Percentiles rank a stretch among this genome's conserved stretches.
Conservation (phyloP, 2,329 filamentous ascomycete species). For the Botrytis aclada region DNA sequence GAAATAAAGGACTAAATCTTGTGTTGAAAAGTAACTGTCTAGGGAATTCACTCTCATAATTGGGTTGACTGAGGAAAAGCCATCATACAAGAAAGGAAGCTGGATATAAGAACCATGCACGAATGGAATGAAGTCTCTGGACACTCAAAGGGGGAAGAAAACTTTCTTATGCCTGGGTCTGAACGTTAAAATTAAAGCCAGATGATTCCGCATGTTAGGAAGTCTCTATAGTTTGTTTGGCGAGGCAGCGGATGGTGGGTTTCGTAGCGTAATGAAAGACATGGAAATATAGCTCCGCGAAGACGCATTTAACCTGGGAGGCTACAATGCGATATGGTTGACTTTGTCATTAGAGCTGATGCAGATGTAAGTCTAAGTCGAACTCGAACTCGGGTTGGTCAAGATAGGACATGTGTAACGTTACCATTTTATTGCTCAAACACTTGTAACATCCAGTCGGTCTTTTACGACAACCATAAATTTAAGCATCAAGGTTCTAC, state of each 20-base stretch:
- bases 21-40: background rate
- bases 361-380: background rate
- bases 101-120: too few species aligned
- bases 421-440: background rate
- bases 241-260: background rate
- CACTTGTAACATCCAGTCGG: too few species aligned
- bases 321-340: background rate
- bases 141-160: background rate
- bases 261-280: too few species aligned
- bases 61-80: too few species aligned
- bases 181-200: background rate
- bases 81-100: background rate
- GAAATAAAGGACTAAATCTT: background rate
- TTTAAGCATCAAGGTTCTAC: background rate
- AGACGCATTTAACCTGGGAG: background rate
- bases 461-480: background rate
- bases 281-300: background rate
- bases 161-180: background rate
- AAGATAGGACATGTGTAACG: background rate
- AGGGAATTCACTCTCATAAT: background rate
- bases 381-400: background rate
- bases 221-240: background rate
- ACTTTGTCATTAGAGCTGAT: background rate
- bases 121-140: background rate
- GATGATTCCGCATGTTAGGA: background rate